A percentile compares a stretch with the other conserved stretches of the same genome.
Evolutionary conservation across 345 rosid species (phyloP).

Genomic region (Pugionium dolabratum): DNA sequence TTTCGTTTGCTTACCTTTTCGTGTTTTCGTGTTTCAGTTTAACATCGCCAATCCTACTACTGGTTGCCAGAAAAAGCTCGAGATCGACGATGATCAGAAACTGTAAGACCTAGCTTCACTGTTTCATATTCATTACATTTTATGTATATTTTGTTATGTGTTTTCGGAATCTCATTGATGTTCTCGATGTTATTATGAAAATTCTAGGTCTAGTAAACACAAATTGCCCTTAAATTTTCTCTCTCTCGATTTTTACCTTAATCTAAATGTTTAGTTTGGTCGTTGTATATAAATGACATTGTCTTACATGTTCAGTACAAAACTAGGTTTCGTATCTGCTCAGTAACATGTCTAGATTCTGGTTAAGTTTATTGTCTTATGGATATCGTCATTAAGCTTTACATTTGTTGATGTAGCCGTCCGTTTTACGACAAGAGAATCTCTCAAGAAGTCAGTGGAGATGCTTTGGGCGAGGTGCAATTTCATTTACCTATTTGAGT

Average conservation of each 20-base stretch:
- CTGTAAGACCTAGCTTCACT: conserved; percentile 35
- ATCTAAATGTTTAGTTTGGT: neutral
- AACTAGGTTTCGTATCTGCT: neutral
- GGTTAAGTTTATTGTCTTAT: neutral
- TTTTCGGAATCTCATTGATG: neutral
- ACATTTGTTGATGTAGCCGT: conserved; percentile 45
- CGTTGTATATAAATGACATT: neutral
- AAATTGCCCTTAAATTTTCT: too few relatives aligned
- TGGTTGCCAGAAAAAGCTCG: too few relatives aligned
- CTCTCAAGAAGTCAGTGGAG: neutral
- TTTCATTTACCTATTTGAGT: neutral
- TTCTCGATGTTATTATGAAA: neutral
- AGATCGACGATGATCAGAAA: conserved; percentile 42
- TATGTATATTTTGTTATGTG: neutral
- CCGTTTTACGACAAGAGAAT: conserved; percentile 71
- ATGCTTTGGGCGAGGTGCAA: conserved; percentile 34
- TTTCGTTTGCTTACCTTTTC: conserved; percentile 18
- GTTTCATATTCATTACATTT: neutral
- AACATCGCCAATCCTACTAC: conserved; percentile 51
- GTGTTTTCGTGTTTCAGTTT: conserved; percentile 35
- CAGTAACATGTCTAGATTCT: neutral
- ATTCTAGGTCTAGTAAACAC: neutral
- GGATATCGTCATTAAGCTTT: conserved; percentile 3
- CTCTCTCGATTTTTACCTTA: too few relatives aligned
- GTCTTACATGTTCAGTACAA: neutral